Base-by-base conservation (phyloP, 495 filamentous ascomycete species). In the Penicillium arizonense region DNA sequence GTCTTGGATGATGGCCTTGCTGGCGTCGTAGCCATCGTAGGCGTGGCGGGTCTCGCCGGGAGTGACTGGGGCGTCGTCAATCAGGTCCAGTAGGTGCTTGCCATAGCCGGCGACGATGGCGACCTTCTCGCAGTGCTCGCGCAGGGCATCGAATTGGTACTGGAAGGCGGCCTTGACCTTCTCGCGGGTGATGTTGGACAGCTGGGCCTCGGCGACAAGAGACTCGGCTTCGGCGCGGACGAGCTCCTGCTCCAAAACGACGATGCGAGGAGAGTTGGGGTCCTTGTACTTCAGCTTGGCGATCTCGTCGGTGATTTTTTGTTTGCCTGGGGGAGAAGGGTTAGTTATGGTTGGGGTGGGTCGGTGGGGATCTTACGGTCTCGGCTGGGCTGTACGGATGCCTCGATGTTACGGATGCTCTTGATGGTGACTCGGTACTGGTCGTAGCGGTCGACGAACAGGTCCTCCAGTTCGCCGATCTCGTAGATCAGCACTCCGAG, bases 251-350 rank as follows among this genome's bases (percentile, higher is more conserved):
- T 98, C 94, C 59, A 98, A 87, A 32, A 98, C 91, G 47, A 96
- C 91, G 47, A 98, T 97, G 70, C 90, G 91, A 36, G 95, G 91
- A 9, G 91, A 96, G 77, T 95, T 95, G 30, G 94, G 94, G 69
- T 98, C 95, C 77, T 97, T 97, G 84, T 97, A 98, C 73, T 98
- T 98, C 47, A 98, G 83, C 70, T 98, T 94, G 14, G 94, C 93
- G 59, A 98, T 97, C 62, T 97, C 90, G 67, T 98, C 95, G 64
- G 91, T 96, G 71, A 98, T 97, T 77, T 97, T 98, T 72, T 98
- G 94, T 75, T 98, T 98, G 67, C 91, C 91, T 75, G 42, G 14
- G 44, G 16, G 14, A 47, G 16, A 56, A 41, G 8, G n/a, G 30
- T 67, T 36, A 58, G 55, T 37, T 32, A 26, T 4, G 20, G 20